Conservation (phyloP, 2,329 filamentous ascomycete species). For the Clonostachys rosea region DNA sequence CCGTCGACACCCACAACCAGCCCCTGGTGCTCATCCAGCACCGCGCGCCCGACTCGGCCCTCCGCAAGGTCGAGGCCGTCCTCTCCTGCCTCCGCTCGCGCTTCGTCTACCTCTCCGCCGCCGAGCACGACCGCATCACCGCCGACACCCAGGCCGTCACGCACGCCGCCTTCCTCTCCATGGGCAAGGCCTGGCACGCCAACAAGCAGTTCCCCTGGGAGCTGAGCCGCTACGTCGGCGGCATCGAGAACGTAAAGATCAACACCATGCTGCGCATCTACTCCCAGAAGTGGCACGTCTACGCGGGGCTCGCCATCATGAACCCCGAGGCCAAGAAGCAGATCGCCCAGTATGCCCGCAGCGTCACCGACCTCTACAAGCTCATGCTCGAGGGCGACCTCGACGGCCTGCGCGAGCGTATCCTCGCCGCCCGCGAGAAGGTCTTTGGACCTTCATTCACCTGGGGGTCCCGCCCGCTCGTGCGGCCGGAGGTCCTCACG, state of each 20-base stretch:
- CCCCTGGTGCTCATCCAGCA: conserved; percentile 93
- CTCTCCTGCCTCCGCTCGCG: conserved; percentile 81
- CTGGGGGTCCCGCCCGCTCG: conserved; percentile 60
- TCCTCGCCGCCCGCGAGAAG: conserved; percentile 59
- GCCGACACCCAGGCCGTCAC: conserved; percentile 98
- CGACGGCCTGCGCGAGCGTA: conserved; percentile 67
- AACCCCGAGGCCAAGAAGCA: conserved; percentile 91
- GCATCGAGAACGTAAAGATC: conserved; percentile 99
- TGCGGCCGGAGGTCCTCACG: conserved; percentile 82
- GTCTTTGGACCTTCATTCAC: conserved; percentile 68
- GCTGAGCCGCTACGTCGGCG: conserved; percentile 88
- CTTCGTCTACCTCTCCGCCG: conserved; percentile 80
- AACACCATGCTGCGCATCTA: conserved; percentile 98
- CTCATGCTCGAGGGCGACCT: conserved; percentile 87
- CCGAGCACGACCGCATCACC: conserved; percentile 92
- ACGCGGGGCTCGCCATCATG: conserved; percentile 92
- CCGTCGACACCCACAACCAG: conserved; percentile 82
- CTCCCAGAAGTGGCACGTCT: conserved; percentile 98
- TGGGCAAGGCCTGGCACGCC: conserved; percentile 97
- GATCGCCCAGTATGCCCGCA: conserved; percentile 89
- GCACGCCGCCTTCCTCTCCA: conserved; percentile 92
- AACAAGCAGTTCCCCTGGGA: conserved; percentile 98
- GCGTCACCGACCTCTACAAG: conserved; percentile 92
- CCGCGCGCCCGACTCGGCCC: conserved; percentile 72
- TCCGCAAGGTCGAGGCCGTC: conserved; percentile 74